These are phyloP conservation scores for Malbranchea cinnamomea DNA, from an alignment of 2,329 filamentous ascomycete genomes.

Conservation along the genomic window DNA sequence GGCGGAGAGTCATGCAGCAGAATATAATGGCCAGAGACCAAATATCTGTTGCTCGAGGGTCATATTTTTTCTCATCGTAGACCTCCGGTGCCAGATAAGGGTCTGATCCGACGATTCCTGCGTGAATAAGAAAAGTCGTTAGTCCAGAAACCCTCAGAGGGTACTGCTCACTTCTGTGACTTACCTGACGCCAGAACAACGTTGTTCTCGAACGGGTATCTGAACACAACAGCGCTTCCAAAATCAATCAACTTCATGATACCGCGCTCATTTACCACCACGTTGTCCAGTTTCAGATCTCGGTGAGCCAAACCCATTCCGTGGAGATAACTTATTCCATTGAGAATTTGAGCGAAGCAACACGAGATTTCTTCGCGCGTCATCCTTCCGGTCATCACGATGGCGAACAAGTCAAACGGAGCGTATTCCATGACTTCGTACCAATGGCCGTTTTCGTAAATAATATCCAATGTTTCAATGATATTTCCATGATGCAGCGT, in stretches of 20 bases:
- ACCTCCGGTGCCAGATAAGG: conserved; percentile 95
- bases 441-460: conserved; percentile 88
- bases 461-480: conserved; percentile 92
- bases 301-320: conserved; percentile 89
- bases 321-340: conserved; percentile 86
- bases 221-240: conserved; percentile 90
- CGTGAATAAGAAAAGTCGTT: conserved; percentile 7
- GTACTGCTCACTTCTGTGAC: conserved; percentile 17
- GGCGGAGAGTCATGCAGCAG: conserved; percentile 90
- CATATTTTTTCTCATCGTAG: conserved; percentile 84
- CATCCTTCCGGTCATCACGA: conserved; percentile 99
- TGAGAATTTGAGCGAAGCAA: conserved; percentile 85
- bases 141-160: neutral
- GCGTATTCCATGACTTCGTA: conserved; percentile 99
- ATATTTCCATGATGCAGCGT: conserved; percentile 96
- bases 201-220: conserved; percentile 90
- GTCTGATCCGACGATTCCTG: conserved; percentile 72
- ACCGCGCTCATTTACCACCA: conserved; percentile 86
- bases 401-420: conserved; percentile 88
- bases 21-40: conserved; percentile 98
- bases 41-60: conserved; percentile 85
- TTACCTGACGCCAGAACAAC: conserved; percentile 67
- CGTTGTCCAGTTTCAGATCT: conserved; percentile 93
- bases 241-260: conserved; percentile 99
- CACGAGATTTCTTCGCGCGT: conserved; percentile 78